Evolutionary conservation across 257 asterid species (phyloP).

Genomic region (Verbascum thapsus): DNA sequence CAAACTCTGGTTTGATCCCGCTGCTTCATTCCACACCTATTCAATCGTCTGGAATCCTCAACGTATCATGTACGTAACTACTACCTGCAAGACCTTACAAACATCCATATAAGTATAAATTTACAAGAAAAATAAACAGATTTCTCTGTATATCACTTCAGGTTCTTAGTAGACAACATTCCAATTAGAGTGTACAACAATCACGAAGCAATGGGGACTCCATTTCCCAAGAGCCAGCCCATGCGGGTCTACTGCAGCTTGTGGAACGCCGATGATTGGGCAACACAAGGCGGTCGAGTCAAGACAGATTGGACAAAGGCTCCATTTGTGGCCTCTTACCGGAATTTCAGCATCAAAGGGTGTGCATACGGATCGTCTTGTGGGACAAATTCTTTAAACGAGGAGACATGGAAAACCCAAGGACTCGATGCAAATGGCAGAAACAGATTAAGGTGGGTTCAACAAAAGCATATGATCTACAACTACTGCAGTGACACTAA

Average conservation of each 20-base stretch:
- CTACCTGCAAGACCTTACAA: too few relatives aligned
- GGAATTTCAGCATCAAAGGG: constrained; percentile 7
- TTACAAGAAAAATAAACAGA: too few relatives aligned
- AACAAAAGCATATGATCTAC: constrained; percentile 23
- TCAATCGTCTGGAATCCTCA: too few relatives aligned
- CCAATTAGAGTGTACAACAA: constrained; percentile 22
- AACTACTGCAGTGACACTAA: constrained; percentile 31
- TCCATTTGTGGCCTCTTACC: too few relatives aligned
- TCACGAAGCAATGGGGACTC: constrained; percentile 16
- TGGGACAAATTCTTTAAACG: not conserved
- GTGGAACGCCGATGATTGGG: constrained; percentile 29
- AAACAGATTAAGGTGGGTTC: constrained; percentile 35
- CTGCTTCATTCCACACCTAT: too few relatives aligned
- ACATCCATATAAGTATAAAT: too few relatives aligned
- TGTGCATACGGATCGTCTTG: too few relatives aligned
- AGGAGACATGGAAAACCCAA: constrained; percentile 26
- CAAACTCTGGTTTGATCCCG: too few relatives aligned
- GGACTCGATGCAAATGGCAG: constrained; percentile 31
- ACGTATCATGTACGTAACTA: too few relatives aligned
- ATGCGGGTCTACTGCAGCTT: constrained; percentile 23
- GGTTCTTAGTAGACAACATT: constrained; percentile 21
- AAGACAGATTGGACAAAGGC: too few relatives aligned
- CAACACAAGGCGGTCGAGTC: too few relatives aligned
- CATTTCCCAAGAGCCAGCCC: constrained; percentile 16
- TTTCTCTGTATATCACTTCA: too few relatives aligned